Evolutionary conservation across 495 filamentous ascomycete genomes (phyloP), one percentile per base, ranked within the genome.

Genomic region (Penicillium dipodomyicola): DNA sequence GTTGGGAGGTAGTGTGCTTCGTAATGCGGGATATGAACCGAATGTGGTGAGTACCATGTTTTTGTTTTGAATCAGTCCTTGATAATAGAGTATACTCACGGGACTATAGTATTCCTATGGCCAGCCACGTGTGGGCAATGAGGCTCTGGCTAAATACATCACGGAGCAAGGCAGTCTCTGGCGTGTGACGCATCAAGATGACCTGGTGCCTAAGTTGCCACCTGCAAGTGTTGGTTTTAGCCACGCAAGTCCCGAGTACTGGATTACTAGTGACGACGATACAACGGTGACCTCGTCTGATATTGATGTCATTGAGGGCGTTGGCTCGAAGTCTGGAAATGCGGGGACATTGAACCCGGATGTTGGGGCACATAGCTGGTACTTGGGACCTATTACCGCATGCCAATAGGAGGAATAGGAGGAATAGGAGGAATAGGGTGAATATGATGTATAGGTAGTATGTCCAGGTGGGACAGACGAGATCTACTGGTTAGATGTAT

Each of bases 191-290:
- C 86, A 91, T 64, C 62, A 65, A 14, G 74, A 86, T 61, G 89
- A 92, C 68, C 78, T 84, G 1, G 81, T 91, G 1, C 85, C 89
- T 2, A 74, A 80, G 3, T 65, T 89, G 22, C 87, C 88, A 1
- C 85, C 84, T 3, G 59, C 74, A 25, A 6, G 69, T 12, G 53
- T 81, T 23, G 82, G 81, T 17, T 91, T 77, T 69, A 69, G 71
- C 37, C 88, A 91, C 62, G 74, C 81, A 6, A 82, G 77, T 45
- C 87, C 87, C 0, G 89, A 92, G 72, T 90, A 84, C 69, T 91
- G 78, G 71, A 78, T 85, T 49, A 72, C 69, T 17, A 75, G 61
- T 5, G 76, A 56, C 5, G 73, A 78, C 35, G 54, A 64, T 25
- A 68, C 65, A 27, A 54, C 67, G 2, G 73, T 78, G 27, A 76